Percentiles rank a stretch among this genome's conserved stretches.
Evolutionary conservation across 805 yeast species (phyloP).

Genomic region (Pichia californica): DNA sequence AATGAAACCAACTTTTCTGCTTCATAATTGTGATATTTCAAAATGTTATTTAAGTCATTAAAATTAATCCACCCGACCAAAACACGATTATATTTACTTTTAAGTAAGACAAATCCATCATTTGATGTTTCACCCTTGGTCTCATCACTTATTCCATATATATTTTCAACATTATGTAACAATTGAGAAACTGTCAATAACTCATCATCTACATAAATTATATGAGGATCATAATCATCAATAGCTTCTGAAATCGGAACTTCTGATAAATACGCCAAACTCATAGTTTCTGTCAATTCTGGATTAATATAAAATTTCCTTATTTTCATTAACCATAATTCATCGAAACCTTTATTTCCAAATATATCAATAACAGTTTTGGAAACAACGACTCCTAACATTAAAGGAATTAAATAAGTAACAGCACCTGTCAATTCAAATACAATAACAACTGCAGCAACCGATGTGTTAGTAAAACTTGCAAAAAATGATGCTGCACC

Average conservation of each 20-base stretch:
- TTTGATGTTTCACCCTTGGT: not conserved
- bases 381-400: conserved; percentile 74
- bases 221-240: not conserved
- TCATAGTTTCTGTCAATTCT: conserved; percentile 29
- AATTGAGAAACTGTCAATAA: not conserved
- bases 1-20: conserved; percentile 2
- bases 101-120: conserved; percentile 9
- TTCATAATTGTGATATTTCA: not conserved
- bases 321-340: conserved; percentile 40
- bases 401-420: conserved; percentile 75
- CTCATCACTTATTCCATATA: not conserved
- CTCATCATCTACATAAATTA: conserved; percentile 5
- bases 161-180: not conserved
- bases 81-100: not conserved
- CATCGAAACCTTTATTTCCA: conserved; percentile 51
- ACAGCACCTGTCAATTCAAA: conserved; percentile 86
- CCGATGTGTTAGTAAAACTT: conserved; percentile 75
- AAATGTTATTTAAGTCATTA: conserved; percentile 2
- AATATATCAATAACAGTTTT: conserved; percentile 65
- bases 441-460: conserved; percentile 71
- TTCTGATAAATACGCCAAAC: conserved; percentile 32
- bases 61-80: conserved; percentile 10
- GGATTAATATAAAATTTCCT: conserved; percentile 38
- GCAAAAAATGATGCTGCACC: conserved; percentile 82
- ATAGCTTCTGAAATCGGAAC: conserved; percentile 1